These are phyloP conservation scores for Fusarium begoniae DNA, from an alignment of 2,329 filamentous ascomycete species.

Conservation along the genomic window DNA sequence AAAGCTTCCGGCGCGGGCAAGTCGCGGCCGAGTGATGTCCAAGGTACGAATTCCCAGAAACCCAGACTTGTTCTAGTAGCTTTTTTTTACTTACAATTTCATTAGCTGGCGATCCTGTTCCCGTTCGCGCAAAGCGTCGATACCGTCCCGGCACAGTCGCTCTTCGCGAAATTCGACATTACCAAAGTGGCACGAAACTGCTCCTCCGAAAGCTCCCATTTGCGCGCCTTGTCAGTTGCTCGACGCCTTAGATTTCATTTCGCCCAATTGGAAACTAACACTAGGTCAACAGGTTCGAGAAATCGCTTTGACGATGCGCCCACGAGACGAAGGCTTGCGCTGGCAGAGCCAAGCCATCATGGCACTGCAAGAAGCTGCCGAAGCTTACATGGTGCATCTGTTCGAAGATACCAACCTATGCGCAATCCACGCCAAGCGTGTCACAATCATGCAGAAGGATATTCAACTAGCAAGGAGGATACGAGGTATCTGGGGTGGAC, in stretches of 20 bases:
- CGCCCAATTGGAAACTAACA: conserved; percentile 29
- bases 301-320: conserved; percentile 73
- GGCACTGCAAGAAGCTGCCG: conserved; percentile 93
- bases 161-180: conserved; percentile 88
- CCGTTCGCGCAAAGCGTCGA: conserved; percentile 67
- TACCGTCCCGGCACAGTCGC: conserved; percentile 86
- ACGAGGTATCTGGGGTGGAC: conserved; percentile 78
- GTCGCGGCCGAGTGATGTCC: conserved; percentile 52
- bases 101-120: conserved; percentile 77
- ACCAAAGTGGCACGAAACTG: conserved; percentile 90
- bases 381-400: conserved; percentile 95
- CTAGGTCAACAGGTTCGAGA: conserved; percentile 60
- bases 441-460: conserved; percentile 98
- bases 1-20: conserved; percentile 32
- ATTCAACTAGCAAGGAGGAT: conserved; percentile 90
- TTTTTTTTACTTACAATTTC: conserved; percentile 30
- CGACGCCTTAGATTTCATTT: neutral
- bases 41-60: conserved; percentile 47
- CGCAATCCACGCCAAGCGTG: conserved; percentile 94
- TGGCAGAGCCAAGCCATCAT: conserved; percentile 97
- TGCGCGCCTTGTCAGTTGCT: conserved; percentile 70
- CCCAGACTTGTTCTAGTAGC: neutral
- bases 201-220: conserved; percentile 84
- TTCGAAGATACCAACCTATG: conserved; percentile 88
- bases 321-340: conserved; percentile 74